Conservation (phyloP, 2,329 filamentous ascomycete genomes). For the Colletotrichum sansevieriae region DNA sequence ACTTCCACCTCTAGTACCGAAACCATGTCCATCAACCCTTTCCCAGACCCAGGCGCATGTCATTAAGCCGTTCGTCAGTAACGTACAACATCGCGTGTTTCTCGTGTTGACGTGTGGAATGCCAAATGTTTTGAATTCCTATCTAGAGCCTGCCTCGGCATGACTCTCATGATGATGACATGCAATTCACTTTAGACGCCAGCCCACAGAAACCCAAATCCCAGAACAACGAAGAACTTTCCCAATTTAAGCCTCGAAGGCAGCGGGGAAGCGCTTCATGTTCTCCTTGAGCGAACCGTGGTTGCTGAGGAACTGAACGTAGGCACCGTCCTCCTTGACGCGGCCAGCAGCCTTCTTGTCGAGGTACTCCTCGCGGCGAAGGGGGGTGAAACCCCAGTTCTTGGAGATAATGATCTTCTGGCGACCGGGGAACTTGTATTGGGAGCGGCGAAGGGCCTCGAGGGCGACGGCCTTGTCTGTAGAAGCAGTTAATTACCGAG, state of each 20-base stretch:
- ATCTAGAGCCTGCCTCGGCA: slow-evolving; percentile 43
- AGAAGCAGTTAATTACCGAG: slow-evolving; percentile 45
- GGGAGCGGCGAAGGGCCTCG: slow-evolving; percentile 97
- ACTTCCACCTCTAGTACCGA: slow-evolving; percentile 2
- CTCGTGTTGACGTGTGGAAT: slow-evolving; percentile 41
- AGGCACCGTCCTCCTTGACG: slow-evolving; percentile 97
- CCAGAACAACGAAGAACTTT: slow-evolving; percentile 45
- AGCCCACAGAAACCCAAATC: slow-evolving; percentile 55
- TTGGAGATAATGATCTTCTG: slow-evolving; percentile 99
- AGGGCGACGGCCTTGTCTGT: slow-evolving; percentile 90
- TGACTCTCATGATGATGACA: slow-evolving; percentile 50
- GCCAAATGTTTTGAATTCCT: slow-evolving; percentile 43
- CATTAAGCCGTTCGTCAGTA: slow-evolving; percentile 25
- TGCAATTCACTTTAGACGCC: slow-evolving; percentile 59
- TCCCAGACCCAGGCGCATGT: slow-evolving; percentile 16
- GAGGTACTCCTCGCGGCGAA: slow-evolving; percentile 97
- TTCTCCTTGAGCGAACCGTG: slow-evolving; percentile 88
- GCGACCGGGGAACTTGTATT: slow-evolving; percentile 99
- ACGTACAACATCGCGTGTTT: slow-evolving; percentile 7
- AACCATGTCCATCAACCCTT: neutral
- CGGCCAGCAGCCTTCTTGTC: slow-evolving; percentile 93
- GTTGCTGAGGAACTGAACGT: slow-evolving; percentile 99
- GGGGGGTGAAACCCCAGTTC: slow-evolving; percentile 99
- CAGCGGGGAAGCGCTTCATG: slow-evolving; percentile 94
- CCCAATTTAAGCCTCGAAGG: slow-evolving; percentile 75